Conservation (phyloP, 1,284 basidiomycete genomes). For the Ceratobasidium sp. region DNA sequence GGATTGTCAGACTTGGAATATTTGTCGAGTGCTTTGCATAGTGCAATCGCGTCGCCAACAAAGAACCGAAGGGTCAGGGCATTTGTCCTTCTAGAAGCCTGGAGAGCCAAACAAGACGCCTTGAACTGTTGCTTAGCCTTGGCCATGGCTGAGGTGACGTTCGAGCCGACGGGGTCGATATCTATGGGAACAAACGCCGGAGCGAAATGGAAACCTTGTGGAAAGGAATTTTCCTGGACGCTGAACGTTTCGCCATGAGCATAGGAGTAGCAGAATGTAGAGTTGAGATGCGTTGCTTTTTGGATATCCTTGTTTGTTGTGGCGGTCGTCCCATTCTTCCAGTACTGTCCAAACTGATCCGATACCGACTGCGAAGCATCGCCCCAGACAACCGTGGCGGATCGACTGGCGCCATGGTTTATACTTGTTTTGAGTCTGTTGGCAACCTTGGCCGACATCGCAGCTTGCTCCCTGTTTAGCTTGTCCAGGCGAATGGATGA, state of each 20-base stretch:
- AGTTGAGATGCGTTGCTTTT: not conserved
- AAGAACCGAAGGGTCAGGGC: constrained; percentile 25
- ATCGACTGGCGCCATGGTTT: not conserved
- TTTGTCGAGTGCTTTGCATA: constrained; percentile 2
- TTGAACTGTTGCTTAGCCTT: constrained; percentile 57
- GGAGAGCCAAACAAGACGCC: constrained; percentile 59
- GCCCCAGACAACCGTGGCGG: not conserved
- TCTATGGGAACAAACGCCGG: constrained; percentile 22
- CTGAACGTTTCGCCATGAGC: constrained; percentile 11
- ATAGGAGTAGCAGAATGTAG: constrained; percentile 6
- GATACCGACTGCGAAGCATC: constrained; percentile 1
- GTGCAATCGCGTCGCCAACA: constrained; percentile 7
- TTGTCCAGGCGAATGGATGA: constrained; percentile 42
- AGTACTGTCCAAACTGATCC: constrained; percentile 1
- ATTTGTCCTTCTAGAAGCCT: constrained; percentile 42
- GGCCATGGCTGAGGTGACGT: constrained; percentile 52
- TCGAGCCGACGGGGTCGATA: not conserved
- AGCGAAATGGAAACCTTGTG: constrained; percentile 20
- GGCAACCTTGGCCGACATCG: not conserved
- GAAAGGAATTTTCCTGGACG: not conserved
- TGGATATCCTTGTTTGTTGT: constrained; percentile 10
- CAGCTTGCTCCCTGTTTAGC: not conserved
- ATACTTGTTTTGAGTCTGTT: not conserved
- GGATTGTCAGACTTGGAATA: constrained; percentile 39
- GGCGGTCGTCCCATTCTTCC: constrained; percentile 3